phyloP scores from a whole-genome alignment of 2,329 filamentous ascomycete species.

The Claviceps humidiphila region DNA sequence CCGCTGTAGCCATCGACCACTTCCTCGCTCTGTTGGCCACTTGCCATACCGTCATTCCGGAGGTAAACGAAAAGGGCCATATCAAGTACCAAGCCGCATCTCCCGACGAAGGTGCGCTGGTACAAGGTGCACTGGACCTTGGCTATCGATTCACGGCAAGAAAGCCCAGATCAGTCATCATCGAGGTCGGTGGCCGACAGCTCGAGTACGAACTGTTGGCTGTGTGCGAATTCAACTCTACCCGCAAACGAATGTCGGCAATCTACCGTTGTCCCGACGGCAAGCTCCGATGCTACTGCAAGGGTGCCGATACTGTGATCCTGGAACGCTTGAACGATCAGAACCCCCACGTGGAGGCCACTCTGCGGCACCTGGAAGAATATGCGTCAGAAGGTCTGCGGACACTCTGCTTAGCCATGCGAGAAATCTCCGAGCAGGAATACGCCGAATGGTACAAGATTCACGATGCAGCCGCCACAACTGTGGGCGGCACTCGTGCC shows the following conservation, averaged over 20 bases:
- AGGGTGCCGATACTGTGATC: conserved; percentile 96
- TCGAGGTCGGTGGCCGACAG: conserved; percentile 59
- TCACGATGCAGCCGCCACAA: conserved; percentile 78
- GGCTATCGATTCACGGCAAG: conserved; percentile 86
- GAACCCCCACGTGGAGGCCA: conserved; percentile 80
- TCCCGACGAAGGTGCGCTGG: conserved; percentile 91
- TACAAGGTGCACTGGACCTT: conserved; percentile 73
- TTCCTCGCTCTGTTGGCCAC: conserved; percentile 79
- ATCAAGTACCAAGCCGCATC: conserved; percentile 99
- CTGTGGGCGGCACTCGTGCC: conserved; percentile 79
- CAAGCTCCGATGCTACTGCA: conserved; percentile 86
- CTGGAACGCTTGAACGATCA: conserved; percentile 74
- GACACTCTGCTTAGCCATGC: conserved; percentile 88
- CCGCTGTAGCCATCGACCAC: conserved; percentile 49
- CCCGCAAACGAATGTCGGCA: conserved; percentile 88
- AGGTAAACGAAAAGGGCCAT: conserved; percentile 62
- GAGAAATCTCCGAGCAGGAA: conserved; percentile 81
- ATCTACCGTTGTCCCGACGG: conserved; percentile 95
- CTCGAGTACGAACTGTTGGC: conserved; percentile 82
- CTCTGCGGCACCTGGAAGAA: conserved; percentile 89
- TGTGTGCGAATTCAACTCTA: conserved; percentile 97
- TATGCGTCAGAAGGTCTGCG: conserved; percentile 93
- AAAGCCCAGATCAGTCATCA: conserved; percentile 78
- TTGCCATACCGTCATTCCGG: conserved; percentile 95
- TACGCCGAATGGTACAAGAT: conserved; percentile 78